Conservation (phyloP, 495 filamentous ascomycete species). For the Glonium stellatum region DNA sequence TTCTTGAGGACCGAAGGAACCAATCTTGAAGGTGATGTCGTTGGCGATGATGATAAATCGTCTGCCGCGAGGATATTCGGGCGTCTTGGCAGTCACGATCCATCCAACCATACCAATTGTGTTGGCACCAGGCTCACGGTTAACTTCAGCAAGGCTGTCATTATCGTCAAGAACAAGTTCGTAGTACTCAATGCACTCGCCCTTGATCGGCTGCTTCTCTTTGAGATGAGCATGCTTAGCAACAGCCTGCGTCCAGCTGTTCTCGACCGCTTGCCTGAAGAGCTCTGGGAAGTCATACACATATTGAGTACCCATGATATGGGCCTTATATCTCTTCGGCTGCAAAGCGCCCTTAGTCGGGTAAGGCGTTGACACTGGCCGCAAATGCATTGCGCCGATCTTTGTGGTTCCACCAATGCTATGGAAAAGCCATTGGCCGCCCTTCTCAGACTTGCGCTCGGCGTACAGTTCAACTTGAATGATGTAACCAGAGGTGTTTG, state of each 20-base stretch:
- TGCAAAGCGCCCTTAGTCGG: conserved; percentile 98
- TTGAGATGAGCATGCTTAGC: conserved; percentile 62
- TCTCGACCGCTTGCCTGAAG: conserved; percentile 96
- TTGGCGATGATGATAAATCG: conserved; percentile 96
- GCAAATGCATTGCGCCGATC: conserved; percentile 90
- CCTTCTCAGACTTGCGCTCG: conserved; percentile 95
- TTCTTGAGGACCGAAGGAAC: conserved; percentile 91
- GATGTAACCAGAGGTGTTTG: conserved; percentile 97
- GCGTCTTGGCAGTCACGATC: conserved; percentile 92
- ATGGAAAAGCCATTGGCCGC: conserved; percentile 91
- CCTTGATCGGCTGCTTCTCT: conserved; percentile 73
- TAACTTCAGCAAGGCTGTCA: conserved; percentile 85
- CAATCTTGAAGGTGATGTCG: conserved; percentile 98
- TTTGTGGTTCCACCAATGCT: conserved; percentile 92
- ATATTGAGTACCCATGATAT: conserved; percentile 97
- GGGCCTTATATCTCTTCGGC: conserved; percentile 98
- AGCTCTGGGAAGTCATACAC: conserved; percentile 99
- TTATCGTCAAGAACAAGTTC: conserved; percentile 91
- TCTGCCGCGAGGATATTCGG: conserved; percentile 90
- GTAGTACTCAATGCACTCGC: conserved; percentile 91
- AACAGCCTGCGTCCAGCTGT: conserved; percentile 75
- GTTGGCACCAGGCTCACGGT: conserved; percentile 90
- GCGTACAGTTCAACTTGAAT: conserved; percentile 96
- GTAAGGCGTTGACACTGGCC: conserved; percentile 85
- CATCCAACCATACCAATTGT: conserved; percentile 97